Evolutionary conservation across 768 basidiomycete species (phyloP).

Genomic region (Podaxis sp.): DNA sequence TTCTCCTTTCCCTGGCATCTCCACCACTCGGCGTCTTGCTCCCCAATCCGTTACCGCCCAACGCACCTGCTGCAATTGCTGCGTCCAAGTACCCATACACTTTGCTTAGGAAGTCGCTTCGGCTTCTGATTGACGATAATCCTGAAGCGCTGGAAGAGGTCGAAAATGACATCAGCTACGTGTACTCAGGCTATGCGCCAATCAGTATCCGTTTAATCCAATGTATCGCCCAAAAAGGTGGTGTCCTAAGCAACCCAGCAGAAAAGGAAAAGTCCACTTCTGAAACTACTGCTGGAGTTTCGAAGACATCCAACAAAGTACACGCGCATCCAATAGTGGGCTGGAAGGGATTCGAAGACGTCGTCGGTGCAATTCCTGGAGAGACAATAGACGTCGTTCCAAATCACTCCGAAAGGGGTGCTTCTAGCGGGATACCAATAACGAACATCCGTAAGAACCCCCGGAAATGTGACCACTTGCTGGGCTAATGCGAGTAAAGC

Average conservation of each 20-base stretch:
- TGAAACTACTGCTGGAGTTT: constrained; percentile 37
- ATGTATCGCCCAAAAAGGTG: constrained; percentile 89
- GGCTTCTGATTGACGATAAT: constrained; percentile 89
- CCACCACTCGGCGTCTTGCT: constrained; percentile 69
- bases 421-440: constrained; percentile 13
- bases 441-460: constrained; percentile 14
- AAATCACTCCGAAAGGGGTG: constrained; percentile 25
- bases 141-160: constrained; percentile 75
- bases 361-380: constrained; percentile 79
- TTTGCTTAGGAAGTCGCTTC: constrained; percentile 75
- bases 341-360: constrained; percentile 98
- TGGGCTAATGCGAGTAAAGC: neutral
- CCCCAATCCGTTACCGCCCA: constrained; percentile 64
- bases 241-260: constrained; percentile 79
- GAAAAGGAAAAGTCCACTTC: constrained; percentile 49
- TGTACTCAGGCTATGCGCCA: constrained; percentile 97
- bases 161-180: constrained; percentile 94
- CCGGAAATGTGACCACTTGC: constrained; percentile 26
- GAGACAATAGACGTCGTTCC: constrained; percentile 79
- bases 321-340: constrained; percentile 92
- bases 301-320: constrained; percentile 48
- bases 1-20: constrained; percentile 62
- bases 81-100: constrained; percentile 69
- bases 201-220: constrained; percentile 90
- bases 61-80: constrained; percentile 38